A percentile compares a stretch with the other conserved stretches of the same genome.
Conservation (phyloP, 2,329 filamentous ascomycete genomes). For the Fusarium sp. region DNA sequence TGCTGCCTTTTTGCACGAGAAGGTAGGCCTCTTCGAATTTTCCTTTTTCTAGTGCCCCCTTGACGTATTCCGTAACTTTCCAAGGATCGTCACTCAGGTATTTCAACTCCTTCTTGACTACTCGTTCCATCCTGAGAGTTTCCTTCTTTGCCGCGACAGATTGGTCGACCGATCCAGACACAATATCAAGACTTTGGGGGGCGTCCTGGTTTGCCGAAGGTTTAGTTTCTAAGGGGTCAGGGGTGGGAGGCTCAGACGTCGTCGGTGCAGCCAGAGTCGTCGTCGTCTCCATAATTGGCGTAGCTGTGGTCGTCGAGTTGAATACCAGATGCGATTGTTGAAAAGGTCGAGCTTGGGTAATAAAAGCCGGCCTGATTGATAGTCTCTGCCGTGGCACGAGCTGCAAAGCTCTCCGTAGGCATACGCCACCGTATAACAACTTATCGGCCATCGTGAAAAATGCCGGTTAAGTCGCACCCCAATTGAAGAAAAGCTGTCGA, state of each 20-base stretch:
- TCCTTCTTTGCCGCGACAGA: conserved; percentile 38
- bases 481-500: neutral
- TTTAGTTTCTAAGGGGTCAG: neutral
- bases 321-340: conserved; percentile 26
- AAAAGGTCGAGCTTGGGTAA: conserved; percentile 25
- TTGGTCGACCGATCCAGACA: conserved; percentile 21
- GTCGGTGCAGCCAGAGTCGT: conserved; percentile 8
- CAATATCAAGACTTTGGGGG: conserved; percentile 40
- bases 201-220: conserved; percentile 35
- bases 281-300: conserved; percentile 11
- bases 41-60: conserved; percentile 68
- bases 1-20: conserved; percentile 78
- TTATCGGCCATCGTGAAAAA: conserved; percentile 45
- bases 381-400: conserved; percentile 23
- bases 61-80: conserved; percentile 78
- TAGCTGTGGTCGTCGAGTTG: conserved; percentile 26
- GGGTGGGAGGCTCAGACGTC: neutral
- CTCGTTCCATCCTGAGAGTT: conserved; percentile 53
- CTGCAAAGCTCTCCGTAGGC: conserved; percentile 48
- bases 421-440: conserved; percentile 48
- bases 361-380: conserved; percentile 12
- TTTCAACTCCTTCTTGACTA: conserved; percentile 68
- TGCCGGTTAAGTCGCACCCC: neutral
- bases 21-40: conserved; percentile 76
- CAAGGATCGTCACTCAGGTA: conserved; percentile 75